A percentile compares a stretch with the other conserved stretches of the same genome.
Conservation (phyloP, 2,329 filamentous ascomycete genomes). For the Trichoderma sp. region DNA sequence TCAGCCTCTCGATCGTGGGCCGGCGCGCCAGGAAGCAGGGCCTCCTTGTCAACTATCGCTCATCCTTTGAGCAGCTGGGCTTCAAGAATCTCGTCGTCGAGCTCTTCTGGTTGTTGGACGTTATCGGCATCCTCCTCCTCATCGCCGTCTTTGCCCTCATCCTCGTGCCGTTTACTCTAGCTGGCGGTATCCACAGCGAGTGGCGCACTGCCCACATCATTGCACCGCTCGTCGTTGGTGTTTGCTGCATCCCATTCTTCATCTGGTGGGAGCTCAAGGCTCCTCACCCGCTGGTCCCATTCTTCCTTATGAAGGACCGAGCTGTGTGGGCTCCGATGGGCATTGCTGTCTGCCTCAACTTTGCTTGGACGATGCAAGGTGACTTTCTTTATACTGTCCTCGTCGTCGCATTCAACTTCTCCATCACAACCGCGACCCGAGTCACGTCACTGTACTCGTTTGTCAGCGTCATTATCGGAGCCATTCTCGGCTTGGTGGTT, state of each 20-base stretch:
- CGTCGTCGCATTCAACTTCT: constrained; percentile 59
- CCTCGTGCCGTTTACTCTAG: constrained; percentile 45
- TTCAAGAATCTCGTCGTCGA: constrained; percentile 33
- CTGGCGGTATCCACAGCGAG: constrained; percentile 39
- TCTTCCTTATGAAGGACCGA: constrained; percentile 59
- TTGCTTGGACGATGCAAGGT: constrained; percentile 60
- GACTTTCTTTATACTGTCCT: constrained; percentile 64
- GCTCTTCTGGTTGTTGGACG: constrained; percentile 47
- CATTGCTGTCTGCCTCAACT: constrained; percentile 56
- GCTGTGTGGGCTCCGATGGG: constrained; percentile 62
- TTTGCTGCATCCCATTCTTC: constrained; percentile 50
- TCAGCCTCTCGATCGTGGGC: constrained; percentile 49
- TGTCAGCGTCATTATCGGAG: constrained; percentile 55
- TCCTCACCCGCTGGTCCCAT: constrained; percentile 57
- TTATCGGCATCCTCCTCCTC: constrained; percentile 44
- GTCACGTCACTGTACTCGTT: constrained; percentile 59
- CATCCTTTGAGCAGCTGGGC: constrained; percentile 25
- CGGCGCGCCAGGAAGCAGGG: constrained; percentile 52
- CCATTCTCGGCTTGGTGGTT: constrained; percentile 55
- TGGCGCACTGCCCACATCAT: constrained; percentile 42
- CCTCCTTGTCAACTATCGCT: constrained; percentile 35
- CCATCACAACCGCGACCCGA: constrained; percentile 53
- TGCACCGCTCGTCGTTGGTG: constrained; percentile 44
- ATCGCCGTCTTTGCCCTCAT: constrained; percentile 47
- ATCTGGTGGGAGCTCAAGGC: constrained; percentile 47